phyloP scores from a whole-genome alignment of 352 stramenopile species.

The Phytophthora cryptogea region DNA sequence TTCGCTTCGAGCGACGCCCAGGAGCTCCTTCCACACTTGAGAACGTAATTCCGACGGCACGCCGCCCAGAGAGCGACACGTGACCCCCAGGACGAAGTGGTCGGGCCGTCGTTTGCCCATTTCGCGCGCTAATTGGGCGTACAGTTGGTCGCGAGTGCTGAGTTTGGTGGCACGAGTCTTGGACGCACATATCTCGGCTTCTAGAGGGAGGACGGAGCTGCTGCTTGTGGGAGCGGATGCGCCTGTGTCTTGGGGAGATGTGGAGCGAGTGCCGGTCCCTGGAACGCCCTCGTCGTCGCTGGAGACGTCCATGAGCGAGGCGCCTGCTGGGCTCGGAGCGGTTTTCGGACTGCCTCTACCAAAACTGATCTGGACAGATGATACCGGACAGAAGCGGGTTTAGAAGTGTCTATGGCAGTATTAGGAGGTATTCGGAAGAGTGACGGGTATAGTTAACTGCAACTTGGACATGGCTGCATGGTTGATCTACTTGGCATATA shows the following conservation, averaged over 20 bases:
- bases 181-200: slow-evolving; percentile 5
- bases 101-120: slow-evolving; percentile 73
- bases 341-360: slow-evolving; percentile 16
- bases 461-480: not conserved
- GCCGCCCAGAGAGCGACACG: slow-evolving; percentile 69
- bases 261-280: not conserved
- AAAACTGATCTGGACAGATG: slow-evolving; percentile 4
- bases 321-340: slow-evolving; percentile 5
- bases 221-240: not conserved
- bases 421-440: not conserved
- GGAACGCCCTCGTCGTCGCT: slow-evolving; percentile 3
- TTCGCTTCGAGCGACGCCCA: slow-evolving; percentile 72
- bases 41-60: slow-evolving; percentile 59
- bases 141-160: slow-evolving; percentile 3
- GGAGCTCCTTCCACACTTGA: slow-evolving; percentile 79
- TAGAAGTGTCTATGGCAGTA: not conserved
- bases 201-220: not conserved
- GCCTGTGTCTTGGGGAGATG: not conserved
- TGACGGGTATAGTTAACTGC: not conserved
- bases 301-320: slow-evolving; percentile 18
- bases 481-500: slow-evolving; percentile 51
- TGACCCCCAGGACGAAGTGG: slow-evolving; percentile 72
- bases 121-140: slow-evolving; percentile 59
- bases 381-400: not conserved
- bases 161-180: slow-evolving; percentile 4